Percentiles rank a stretch among this genome's conserved stretches.
Evolutionary conservation across 306 rosid genomes (phyloP).

Genomic region (Cucurbita pepo): DNA sequence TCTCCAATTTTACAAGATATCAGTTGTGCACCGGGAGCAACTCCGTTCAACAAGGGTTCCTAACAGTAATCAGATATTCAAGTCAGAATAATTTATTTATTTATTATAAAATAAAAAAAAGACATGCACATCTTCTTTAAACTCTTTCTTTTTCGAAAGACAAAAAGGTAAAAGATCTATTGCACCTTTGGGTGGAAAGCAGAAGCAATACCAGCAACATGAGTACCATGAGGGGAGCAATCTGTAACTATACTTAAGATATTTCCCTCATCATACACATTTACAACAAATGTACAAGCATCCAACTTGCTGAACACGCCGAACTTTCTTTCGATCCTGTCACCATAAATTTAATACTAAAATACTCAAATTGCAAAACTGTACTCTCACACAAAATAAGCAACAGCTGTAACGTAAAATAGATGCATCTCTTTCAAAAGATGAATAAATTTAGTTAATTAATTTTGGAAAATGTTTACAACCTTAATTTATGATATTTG

Average conservation of each 20-base stretch:
- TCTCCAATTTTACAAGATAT: conserved; percentile 99
- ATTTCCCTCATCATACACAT: conserved; percentile 76
- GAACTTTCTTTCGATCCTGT: conserved; percentile 65
- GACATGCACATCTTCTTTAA: not conserved
- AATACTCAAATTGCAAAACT: not conserved
- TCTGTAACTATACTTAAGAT: conserved; percentile 82
- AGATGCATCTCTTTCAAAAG: not conserved
- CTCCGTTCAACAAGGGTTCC: conserved; percentile 96
- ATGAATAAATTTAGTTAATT: not conserved
- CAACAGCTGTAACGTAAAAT: not conserved
- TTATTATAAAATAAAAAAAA: not conserved
- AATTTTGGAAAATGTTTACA: not conserved
- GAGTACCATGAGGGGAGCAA: conserved; percentile 89
- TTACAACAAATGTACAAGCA: conserved; percentile 79
- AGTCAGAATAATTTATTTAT: not conserved
- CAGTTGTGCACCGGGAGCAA: conserved; percentile 96
- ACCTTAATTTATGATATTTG: not conserved
- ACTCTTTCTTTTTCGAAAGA: not conserved
- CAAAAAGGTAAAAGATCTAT: conserved; percentile 8
- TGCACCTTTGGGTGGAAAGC: conserved; percentile 92
- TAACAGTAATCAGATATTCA: conserved; percentile 21
- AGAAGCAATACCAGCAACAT: conserved; percentile 88
- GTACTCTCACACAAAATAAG: not conserved
- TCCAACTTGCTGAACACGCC: conserved; percentile 91
- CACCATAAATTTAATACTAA: not conserved